Evolutionary conservation across 768 basidiomycete species (phyloP), one percentile per base, ranked within the genome.

Genomic region (Punctularia strigosozonata): DNA sequence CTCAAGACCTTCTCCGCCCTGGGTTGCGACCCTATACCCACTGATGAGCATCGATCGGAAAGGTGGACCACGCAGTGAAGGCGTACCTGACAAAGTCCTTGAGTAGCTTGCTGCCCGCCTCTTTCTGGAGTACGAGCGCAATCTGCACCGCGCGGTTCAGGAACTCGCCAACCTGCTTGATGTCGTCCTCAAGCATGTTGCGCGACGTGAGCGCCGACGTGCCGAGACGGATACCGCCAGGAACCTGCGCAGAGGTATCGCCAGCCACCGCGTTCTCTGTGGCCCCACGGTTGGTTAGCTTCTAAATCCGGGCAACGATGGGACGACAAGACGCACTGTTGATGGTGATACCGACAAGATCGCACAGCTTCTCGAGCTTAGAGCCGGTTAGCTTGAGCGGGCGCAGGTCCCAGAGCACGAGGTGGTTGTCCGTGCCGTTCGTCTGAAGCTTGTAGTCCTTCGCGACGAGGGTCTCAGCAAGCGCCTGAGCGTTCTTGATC

Each of bases 21-120:
- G 69, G 0, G 77, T 77, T 5, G 88, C 88, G 26, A 81, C 80
- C 33, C 80, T 74, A 45, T 92, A n/a, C n/a, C n/a, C n/a, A n/a
- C n/a, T n/a, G n/a, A n/a, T n/a, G n/a, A n/a, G n/a, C n/a, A n/a
- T n/a, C n/a, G n/a, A n/a, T n/a, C n/a, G n/a, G n/a, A n/a, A n/a
- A n/a, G n/a, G n/a, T n/a, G n/a, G n/a, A n/a, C n/a, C n/a, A n/a
- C n/a, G n/a, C n/a, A n/a, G n/a, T n/a, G n/a, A n/a, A n/a, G n/a
- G n/a, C n/a, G n/a, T n/a, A n/a, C n/a, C n/a, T n/a, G n/a, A n/a
- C 75, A 52, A 98, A 98, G 69, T 97, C 94, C 69, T 94, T 94
- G 46, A 99, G 74, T 49, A 95, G 65, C 71, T 95, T 98, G 41
- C 75, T 74, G 23, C 91, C 91, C 19, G 95, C 86, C 65, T 95